phyloP scores from a whole-genome alignment of 1,284 basidiomycete species.

The Earliella scabrosa region DNA sequence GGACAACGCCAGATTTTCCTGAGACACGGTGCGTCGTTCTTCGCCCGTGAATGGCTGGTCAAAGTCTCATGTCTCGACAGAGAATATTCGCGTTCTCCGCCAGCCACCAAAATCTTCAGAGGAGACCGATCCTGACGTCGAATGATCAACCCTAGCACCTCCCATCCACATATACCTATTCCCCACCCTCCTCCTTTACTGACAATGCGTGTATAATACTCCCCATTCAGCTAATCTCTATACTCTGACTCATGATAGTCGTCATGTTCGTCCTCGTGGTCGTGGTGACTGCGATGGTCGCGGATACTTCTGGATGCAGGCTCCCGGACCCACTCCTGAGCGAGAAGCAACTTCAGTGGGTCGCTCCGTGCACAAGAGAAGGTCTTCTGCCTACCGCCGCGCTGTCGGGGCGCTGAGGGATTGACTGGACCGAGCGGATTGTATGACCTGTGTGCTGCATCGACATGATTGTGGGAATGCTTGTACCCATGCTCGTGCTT shows the following conservation, averaged over 20 bases:
- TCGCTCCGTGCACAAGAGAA: constrained; percentile 14
- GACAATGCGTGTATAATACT: constrained; percentile 10
- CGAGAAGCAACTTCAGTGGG: constrained; percentile 10
- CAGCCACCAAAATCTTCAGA: constrained; percentile 10
- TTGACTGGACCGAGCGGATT: too few species aligned
- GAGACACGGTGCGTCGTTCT: constrained; percentile 59
- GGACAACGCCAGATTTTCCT: constrained; percentile 82
- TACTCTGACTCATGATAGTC: constrained; percentile 22
- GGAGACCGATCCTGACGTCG: constrained; percentile 2
- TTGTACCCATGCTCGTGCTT: constrained; percentile 22
- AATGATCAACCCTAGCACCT: neutral
- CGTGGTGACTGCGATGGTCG: constrained; percentile 8
- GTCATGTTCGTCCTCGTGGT: constrained; percentile 24
- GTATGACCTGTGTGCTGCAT: constrained; percentile 17
- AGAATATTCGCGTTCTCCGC: constrained; percentile 35
- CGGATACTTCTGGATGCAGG: constrained; percentile 19
- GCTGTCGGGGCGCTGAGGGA: too few species aligned
- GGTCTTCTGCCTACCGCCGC: constrained; percentile 27
- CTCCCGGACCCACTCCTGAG: constrained; percentile 22
- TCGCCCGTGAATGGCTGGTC: neutral
- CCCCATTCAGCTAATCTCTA: constrained; percentile 19
- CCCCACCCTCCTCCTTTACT: neutral
- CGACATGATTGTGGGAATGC: constrained; percentile 20
- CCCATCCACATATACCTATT: neutral
- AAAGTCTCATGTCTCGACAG: constrained; percentile 23